A percentile compares a stretch with the other conserved stretches of the same genome.
Evolutionary conservation across 345 rosid species (phyloP).

Genomic region (Bruguiera sexangula): DNA sequence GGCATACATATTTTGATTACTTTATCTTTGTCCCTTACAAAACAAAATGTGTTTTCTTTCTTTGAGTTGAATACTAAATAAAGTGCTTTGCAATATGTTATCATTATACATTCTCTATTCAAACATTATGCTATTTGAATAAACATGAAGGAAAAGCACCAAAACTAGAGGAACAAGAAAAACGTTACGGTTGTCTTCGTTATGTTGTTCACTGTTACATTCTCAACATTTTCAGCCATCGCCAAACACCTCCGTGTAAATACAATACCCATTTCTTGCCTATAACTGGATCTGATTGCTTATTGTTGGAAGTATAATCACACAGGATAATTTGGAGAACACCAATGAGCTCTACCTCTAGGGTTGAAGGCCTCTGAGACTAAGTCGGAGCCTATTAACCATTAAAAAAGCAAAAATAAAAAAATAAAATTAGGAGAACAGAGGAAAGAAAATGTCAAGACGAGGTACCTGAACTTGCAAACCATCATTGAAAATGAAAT

Average conservation of each 20-base stretch:
- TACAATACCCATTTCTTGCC: slow-evolving; percentile 81
- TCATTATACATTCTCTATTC: too few species aligned
- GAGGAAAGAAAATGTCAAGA: neutral
- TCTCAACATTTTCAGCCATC: slow-evolving; percentile 42
- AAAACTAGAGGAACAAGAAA: slow-evolving; percentile 18
- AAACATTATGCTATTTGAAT: too few species aligned
- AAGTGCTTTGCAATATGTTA: too few species aligned
- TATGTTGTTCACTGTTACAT: slow-evolving; percentile 6
- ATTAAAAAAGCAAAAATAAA: neutral
- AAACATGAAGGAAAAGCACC: slow-evolving; percentile 10
- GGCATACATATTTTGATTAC: too few species aligned
- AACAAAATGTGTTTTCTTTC: too few species aligned
- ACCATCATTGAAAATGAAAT: slow-evolving; percentile 67
- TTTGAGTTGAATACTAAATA: too few species aligned
- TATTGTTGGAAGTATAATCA: neutral
- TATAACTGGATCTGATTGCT: slow-evolving; percentile 18
- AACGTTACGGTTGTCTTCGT: slow-evolving; percentile 15
- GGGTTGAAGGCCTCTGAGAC: too few species aligned
- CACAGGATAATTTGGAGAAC: neutral
- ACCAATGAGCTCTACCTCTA: too few species aligned
- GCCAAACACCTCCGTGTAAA: slow-evolving; percentile 74
- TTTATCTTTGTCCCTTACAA: too few species aligned
- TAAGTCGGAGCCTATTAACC: neutral
- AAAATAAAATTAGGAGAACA: neutral
- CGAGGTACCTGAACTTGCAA: slow-evolving; percentile 60